Percentiles rank a stretch among this genome's conserved stretches.
phyloP scores from a whole-genome alignment of 169 alveolate species.

The Cytauxzoon felis region DNA sequence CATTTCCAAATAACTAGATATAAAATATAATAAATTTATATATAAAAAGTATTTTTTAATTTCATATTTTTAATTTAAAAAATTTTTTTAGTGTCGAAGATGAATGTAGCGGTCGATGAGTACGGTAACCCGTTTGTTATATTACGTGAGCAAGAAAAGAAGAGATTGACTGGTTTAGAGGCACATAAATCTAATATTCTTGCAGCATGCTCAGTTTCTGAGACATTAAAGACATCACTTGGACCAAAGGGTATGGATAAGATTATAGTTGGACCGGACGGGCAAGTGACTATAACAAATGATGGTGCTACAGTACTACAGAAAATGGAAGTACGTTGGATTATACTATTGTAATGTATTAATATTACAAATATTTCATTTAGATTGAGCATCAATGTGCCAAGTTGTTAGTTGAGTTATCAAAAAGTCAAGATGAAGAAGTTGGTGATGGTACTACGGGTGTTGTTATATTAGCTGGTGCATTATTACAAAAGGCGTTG shows the following conservation, averaged over 20 bases:
- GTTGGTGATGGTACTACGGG: constrained; percentile 99
- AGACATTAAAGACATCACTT: constrained; percentile 91
- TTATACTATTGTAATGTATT: background rate
- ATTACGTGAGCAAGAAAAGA: constrained; percentile 93
- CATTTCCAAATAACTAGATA: no score
- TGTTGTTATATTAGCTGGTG: constrained; percentile 99
- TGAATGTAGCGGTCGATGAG: constrained; percentile 95
- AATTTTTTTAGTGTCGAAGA: constrained; percentile 20
- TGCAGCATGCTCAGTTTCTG: constrained; percentile 97
- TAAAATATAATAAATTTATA: no score
- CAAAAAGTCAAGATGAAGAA: constrained; percentile 98
- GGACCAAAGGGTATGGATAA: constrained; percentile 99
- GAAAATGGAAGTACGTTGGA: constrained; percentile 88
- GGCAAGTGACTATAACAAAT: constrained; percentile 97
- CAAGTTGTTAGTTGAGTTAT: constrained; percentile 95
- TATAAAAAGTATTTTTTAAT: background rate
- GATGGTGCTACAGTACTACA: constrained; percentile 95
- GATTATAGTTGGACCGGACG: constrained; percentile 96
- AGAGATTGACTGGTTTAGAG: constrained; percentile 94
- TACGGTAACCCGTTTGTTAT: constrained; percentile 97
- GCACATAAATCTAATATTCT: constrained; percentile 96
- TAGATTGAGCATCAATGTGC: constrained; percentile 95
- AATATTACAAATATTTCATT: background rate
- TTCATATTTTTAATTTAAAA: background rate
- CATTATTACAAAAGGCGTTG: constrained; percentile 91